Conservation (phyloP, 2,329 filamentous ascomycete genomes). For the Clarireedia homoeocarpa region DNA sequence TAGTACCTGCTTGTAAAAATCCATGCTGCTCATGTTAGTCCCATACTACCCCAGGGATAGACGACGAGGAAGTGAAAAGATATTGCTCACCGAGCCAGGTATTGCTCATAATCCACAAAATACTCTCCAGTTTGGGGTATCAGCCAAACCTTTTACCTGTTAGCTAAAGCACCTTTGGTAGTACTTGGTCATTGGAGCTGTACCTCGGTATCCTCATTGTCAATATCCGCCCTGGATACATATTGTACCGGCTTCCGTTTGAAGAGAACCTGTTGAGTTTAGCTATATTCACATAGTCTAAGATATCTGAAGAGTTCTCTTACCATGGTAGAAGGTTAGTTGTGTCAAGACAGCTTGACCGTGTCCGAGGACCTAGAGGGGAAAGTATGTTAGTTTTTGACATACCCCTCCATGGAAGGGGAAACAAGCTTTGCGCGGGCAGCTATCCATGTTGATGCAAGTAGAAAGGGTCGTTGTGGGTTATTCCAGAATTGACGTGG, state of each 20-base stretch:
- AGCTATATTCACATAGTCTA: constrained; percentile 5
- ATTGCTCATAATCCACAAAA: constrained; percentile 82
- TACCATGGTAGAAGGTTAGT: constrained; percentile 24
- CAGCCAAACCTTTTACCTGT: constrained; percentile 66
- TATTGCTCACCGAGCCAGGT: constrained; percentile 57
- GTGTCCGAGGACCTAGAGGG: constrained; percentile 16
- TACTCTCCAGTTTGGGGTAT: constrained; percentile 86
- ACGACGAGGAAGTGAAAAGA: constrained; percentile 33
- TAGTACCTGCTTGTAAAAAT: constrained; percentile 85
- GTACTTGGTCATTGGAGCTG: constrained; percentile 25
- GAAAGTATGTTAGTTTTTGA: constrained; percentile 19
- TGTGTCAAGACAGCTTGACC: constrained; percentile 10
- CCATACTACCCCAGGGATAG: not conserved
- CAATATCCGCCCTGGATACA: constrained; percentile 60
- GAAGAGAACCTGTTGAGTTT: constrained; percentile 66
- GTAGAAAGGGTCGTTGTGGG: constrained; percentile 8
- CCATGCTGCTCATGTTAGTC: constrained; percentile 50
- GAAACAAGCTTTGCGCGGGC: constrained; percentile 7
- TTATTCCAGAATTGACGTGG: constrained; percentile 10
- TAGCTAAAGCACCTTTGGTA: not conserved
- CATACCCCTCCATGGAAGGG: constrained; percentile 14
- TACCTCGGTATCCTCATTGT: constrained; percentile 81
- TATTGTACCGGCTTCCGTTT: constrained; percentile 93
- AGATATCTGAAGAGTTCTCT: not conserved
- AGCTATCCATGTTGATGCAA: constrained; percentile 5